Evolutionary conservation across 768 basidiomycete species (phyloP).

Genomic region (Cystobasidium tubakii): DNA sequence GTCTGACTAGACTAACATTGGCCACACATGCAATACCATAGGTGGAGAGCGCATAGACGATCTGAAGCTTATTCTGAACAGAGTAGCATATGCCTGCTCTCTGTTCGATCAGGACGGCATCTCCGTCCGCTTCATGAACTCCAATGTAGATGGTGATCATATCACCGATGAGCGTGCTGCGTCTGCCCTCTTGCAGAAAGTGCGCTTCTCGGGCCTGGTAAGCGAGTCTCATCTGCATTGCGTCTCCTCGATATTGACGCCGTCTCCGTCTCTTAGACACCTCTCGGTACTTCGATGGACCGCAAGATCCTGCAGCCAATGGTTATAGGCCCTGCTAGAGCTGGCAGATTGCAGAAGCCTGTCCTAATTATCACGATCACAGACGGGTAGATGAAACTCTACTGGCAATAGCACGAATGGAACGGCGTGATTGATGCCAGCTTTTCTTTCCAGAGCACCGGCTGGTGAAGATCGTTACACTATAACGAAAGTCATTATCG

Average conservation of each 20-base stretch:
- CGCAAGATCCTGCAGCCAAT: conserved; percentile 52
- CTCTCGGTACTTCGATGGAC: conserved; percentile 50
- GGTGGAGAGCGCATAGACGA: conserved; percentile 52
- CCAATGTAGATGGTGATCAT: conserved; percentile 50
- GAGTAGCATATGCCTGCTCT: conserved; percentile 50
- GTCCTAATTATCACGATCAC: conserved; percentile 50
- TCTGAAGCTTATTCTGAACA: conserved; percentile 47
- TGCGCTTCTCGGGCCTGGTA: conserved; percentile 50
- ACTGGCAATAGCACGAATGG: neutral
- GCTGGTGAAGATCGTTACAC: conserved; percentile 47
- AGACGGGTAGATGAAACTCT: conserved; percentile 18
- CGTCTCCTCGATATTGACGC: no score
- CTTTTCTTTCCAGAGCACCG: conserved; percentile 2
- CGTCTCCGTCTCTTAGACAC: conserved; percentile 44
- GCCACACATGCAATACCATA: conserved; percentile 44
- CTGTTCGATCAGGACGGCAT: conserved; percentile 53
- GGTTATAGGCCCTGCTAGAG: conserved; percentile 49
- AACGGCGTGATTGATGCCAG: neutral
- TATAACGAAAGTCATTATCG: conserved; percentile 48
- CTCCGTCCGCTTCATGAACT: conserved; percentile 51
- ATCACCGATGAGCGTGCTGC: conserved; percentile 49
- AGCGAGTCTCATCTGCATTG: no score
- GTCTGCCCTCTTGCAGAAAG: conserved; percentile 48
- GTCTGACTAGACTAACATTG: neutral
- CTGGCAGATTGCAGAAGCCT: conserved; percentile 50